A percentile compares a stretch with the other conserved stretches of the same genome.
Evolutionary conservation across 2,329 filamentous ascomycete species (phyloP).

Genomic region (Endocalyx cinctus): DNA sequence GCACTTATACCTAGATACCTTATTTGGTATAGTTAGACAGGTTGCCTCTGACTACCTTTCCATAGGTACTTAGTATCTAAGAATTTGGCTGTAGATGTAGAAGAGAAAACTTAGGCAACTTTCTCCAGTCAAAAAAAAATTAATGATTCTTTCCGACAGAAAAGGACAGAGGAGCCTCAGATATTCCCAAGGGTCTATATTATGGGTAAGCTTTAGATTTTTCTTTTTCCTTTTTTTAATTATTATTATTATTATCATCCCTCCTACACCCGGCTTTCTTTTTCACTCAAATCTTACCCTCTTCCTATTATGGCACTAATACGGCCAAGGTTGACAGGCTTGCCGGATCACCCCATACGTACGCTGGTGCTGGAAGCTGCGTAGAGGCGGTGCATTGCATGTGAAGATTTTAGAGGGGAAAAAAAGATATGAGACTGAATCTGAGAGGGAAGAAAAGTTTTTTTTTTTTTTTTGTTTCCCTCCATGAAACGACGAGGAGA

Average conservation of each 20-base stretch:
- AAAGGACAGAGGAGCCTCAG: too few relatives aligned
- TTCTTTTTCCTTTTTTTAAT: too few relatives aligned
- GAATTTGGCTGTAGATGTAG: slow-evolving; percentile 1
- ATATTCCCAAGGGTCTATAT: too few relatives aligned
- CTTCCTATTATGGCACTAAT: too few relatives aligned
- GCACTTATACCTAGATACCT: slow-evolving; percentile 11
- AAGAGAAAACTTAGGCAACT: too few relatives aligned
- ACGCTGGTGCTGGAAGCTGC: slow-evolving; percentile 1
- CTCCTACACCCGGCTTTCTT: too few relatives aligned
- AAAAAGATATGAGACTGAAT: slow-evolving; percentile 3
- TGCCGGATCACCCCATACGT: slow-evolving; percentile 8
- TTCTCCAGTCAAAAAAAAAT: too few relatives aligned
- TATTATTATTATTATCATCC: too few relatives aligned
- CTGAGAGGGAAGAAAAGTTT: slow-evolving; percentile 9
- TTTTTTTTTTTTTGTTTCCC: slow-evolving; percentile 20
- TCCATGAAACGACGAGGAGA: slow-evolving; percentile 14
- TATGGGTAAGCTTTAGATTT: too few relatives aligned
- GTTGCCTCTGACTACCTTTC: slow-evolving; percentile 16
- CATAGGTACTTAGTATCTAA: slow-evolving; percentile 11
- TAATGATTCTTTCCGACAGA: too few relatives aligned
- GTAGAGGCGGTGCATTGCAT: not conserved
- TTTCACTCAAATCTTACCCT: too few relatives aligned
- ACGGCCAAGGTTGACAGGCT: not conserved
- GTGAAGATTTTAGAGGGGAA: slow-evolving; percentile 7
- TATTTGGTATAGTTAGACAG: slow-evolving; percentile 14